Percentiles rank a stretch among this genome's conserved stretches.
Conservation (phyloP, 2,329 filamentous ascomycete species). For the Metarhizium anisopliae region DNA sequence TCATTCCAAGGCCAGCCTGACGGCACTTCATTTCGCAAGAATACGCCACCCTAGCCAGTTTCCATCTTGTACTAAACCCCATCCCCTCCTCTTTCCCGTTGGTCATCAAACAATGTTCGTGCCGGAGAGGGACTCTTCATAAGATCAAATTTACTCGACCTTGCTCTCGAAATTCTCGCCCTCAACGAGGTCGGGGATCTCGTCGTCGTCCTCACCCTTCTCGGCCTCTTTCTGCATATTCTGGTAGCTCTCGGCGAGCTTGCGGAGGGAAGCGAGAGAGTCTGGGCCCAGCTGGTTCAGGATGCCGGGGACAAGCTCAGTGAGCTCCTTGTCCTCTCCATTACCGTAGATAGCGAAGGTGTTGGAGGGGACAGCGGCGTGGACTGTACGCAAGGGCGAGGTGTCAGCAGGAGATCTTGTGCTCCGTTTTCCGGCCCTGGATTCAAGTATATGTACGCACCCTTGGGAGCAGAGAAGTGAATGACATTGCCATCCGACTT, state of each 20-base stretch:
- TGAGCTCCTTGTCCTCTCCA: slow-evolving; percentile 99
- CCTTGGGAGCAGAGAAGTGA: slow-evolving; percentile 96
- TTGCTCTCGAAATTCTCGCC: slow-evolving; percentile 98
- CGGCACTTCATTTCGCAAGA: slow-evolving; percentile 2
- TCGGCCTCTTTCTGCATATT: slow-evolving; percentile 86
- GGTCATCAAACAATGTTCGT: slow-evolving; percentile 5
- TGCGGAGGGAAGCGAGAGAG: slow-evolving; percentile 93
- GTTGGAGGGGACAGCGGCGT: slow-evolving; percentile 94
- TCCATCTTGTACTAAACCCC: slow-evolving; percentile 3
- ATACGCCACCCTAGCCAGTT: slow-evolving; percentile 1
- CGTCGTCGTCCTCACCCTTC: slow-evolving; percentile 78
- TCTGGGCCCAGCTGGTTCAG: slow-evolving; percentile 99
- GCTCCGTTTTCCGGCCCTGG: slow-evolving; percentile 6
- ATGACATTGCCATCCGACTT: slow-evolving; percentile 99
- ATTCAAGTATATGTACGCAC: slow-evolving; percentile 43
- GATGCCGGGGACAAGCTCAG: slow-evolving; percentile 97
- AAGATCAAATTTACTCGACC: slow-evolving; percentile 60
- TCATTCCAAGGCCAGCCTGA: slow-evolving; percentile 3
- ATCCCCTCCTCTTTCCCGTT: slow-evolving; percentile 3
- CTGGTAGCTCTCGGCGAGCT: slow-evolving; percentile 99
- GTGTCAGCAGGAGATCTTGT: neutral
- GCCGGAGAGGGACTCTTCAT: slow-evolving; percentile 5
- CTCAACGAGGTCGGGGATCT: slow-evolving; percentile 94
- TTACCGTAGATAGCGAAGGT: slow-evolving; percentile 99
- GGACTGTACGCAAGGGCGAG: slow-evolving; percentile 50